A percentile compares a stretch with the other conserved stretches of the same genome.
These are phyloP conservation scores for Aleurites moluccanus DNA, from an alignment of 441 rosid species.

Conservation along the genomic window DNA sequence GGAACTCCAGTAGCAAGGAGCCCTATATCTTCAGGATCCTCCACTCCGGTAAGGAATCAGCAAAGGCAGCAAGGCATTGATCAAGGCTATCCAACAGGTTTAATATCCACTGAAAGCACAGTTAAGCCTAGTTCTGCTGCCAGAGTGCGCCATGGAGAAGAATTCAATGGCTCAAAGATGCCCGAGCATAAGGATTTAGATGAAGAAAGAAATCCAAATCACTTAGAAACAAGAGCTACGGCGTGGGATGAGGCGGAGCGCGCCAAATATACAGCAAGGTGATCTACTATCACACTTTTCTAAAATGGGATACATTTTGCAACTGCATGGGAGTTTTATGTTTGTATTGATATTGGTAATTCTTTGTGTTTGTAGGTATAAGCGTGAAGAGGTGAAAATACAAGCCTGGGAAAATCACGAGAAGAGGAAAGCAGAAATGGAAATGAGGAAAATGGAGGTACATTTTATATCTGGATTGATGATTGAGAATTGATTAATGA, in stretches of 20 bases:
- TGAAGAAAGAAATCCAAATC: constrained; percentile 43
- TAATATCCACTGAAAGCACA: constrained; percentile 22
- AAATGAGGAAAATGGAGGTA: constrained; percentile 90
- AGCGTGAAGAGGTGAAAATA: constrained; percentile 84
- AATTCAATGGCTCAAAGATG: constrained; percentile 22
- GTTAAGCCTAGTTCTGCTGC: constrained; percentile 29
- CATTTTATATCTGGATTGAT: constrained; percentile 16
- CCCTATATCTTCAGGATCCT: constrained; percentile 75
- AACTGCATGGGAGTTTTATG: neutral
- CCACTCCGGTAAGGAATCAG: constrained; percentile 58
- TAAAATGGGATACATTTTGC: neutral
- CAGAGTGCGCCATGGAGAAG: constrained; percentile 33
- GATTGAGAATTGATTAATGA: neutral
- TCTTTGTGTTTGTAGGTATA: constrained; percentile 46
- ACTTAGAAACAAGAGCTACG: constrained; percentile 65
- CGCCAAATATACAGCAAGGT: constrained; percentile 91
- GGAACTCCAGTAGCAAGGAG: constrained; percentile 71
- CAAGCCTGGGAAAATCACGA: constrained; percentile 89
- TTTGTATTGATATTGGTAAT: neutral
- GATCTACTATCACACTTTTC: constrained; percentile 4
- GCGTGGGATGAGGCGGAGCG: constrained; percentile 98
- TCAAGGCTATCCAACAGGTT: constrained; percentile 31
- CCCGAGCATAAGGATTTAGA: constrained; percentile 30
- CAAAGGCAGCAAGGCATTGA: constrained; percentile 30
- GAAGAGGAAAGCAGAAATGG: constrained; percentile 85